These are phyloP conservation scores for Pythium oligandrum DNA, from an alignment of 352 stramenopile species.

Conservation along the genomic window DNA sequence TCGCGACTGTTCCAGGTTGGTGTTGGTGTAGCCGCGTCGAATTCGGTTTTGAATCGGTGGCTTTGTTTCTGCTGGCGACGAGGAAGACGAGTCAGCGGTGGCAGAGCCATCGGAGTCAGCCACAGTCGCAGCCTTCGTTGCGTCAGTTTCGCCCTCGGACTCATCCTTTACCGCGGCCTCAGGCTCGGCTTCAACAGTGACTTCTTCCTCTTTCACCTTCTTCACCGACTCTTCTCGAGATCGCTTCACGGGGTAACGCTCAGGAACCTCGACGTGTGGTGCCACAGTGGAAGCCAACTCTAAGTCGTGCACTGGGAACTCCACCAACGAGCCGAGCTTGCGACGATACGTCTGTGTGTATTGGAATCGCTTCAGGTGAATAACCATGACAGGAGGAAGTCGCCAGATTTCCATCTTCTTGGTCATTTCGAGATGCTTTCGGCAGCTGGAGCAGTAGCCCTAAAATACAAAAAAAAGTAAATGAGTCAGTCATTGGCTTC, in stretches of 20 bases:
- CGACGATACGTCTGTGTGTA: constrained; percentile 92
- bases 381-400: constrained; percentile 95
- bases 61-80: background rate
- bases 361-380: constrained; percentile 99
- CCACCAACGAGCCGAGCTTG: constrained; percentile 89
- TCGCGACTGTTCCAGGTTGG: constrained; percentile 82
- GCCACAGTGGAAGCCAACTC: constrained; percentile 91
- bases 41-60: constrained; percentile 35
- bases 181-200: background rate
- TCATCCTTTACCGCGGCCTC: background rate
- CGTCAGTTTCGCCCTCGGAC: background rate
- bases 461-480: constrained; percentile 2
- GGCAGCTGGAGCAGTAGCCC: constrained; percentile 97
- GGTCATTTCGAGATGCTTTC: constrained; percentile 93
- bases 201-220: constrained; percentile 11
- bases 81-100: background rate
- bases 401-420: constrained; percentile 99
- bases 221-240: background rate
- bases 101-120: constrained; percentile 12
- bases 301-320: constrained; percentile 94
- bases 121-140: constrained; percentile 2
- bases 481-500: background rate
- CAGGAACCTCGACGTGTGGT: constrained; percentile 70
- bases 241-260: constrained; percentile 72
- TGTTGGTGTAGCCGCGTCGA: constrained; percentile 84